A percentile compares a stretch with the other conserved stretches of the same genome.
Evolutionary conservation across 257 asterid species (phyloP).

Genomic region (Solanum paucissectum): DNA sequence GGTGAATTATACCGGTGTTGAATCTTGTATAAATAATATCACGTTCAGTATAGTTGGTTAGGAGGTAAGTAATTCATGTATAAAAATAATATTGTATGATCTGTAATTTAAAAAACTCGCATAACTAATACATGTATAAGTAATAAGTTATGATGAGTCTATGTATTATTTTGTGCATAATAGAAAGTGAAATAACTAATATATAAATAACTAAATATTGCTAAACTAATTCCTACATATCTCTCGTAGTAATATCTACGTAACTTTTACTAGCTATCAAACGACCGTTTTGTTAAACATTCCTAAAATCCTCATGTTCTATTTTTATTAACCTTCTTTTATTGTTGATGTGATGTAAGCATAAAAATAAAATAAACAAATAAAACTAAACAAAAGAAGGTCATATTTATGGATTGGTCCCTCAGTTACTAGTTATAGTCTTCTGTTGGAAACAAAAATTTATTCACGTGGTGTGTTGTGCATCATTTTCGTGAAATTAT

Average conservation of each 20-base stretch:
- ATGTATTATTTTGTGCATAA: background rate
- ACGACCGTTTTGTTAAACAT: background rate
- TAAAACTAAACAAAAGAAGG: background rate
- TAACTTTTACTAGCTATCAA: background rate
- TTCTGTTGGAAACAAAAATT: background rate
- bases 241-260: background rate
- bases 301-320: background rate
- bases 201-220: too few species aligned
- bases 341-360: background rate
- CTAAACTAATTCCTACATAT: too few species aligned
- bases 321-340: background rate
- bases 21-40: too few species aligned
- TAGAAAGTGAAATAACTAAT: background rate
- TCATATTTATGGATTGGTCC: background rate
- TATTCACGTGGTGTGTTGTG: conserved; percentile 1
- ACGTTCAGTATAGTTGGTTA: too few species aligned
- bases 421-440: background rate
- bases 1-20: background rate
- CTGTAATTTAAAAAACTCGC: background rate
- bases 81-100: background rate
- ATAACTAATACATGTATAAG: background rate
- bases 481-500: conserved; percentile 4
- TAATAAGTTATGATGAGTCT: background rate
- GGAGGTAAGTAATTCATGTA: too few species aligned
- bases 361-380: background rate